Evolutionary conservation across 345 rosid species (phyloP).

Genomic region (Abelmoschus esculentus): DNA sequence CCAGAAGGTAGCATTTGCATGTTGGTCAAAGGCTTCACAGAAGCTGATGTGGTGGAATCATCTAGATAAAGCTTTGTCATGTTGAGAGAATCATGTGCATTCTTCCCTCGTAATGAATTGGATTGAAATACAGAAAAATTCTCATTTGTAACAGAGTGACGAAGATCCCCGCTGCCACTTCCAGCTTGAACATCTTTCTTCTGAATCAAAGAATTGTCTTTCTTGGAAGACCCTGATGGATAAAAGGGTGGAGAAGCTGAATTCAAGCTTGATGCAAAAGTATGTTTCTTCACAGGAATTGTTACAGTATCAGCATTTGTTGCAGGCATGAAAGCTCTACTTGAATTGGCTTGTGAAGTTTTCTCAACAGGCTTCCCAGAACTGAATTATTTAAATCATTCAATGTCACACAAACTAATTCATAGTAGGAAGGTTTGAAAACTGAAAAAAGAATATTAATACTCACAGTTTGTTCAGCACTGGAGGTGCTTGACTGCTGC

Average conservation of each 20-base stretch:
- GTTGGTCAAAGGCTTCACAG: slow-evolving; percentile 45
- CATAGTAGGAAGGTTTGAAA: no score
- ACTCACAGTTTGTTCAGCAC: no score
- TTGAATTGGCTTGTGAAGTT: no score
- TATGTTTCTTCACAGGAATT: slow-evolving; percentile 37
- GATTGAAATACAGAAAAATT: slow-evolving; percentile 30
- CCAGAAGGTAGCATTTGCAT: slow-evolving; percentile 31
- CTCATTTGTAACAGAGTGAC: slow-evolving; percentile 25
- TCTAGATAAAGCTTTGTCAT: slow-evolving; percentile 50
- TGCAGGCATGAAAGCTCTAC: slow-evolving; percentile 2
- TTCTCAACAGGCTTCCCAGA: no score
- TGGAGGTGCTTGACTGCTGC: no score
- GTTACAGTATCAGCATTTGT: slow-evolving; percentile 38
- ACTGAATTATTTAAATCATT: no score
- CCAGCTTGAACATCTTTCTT: slow-evolving; percentile 54
- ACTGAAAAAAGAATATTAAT: no score
- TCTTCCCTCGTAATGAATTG: slow-evolving; percentile 37
- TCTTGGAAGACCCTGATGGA: slow-evolving; percentile 72
- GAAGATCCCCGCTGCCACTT: slow-evolving; percentile 33
- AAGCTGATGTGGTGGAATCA: slow-evolving; percentile 31
- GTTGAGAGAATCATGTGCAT: slow-evolving; percentile 33
- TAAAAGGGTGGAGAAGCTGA: slow-evolving; percentile 97
- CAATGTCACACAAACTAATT: no score
- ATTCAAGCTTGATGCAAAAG: slow-evolving; percentile 64
- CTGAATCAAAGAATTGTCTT: slow-evolving; percentile 37